Evolutionary conservation across 2,329 filamentous ascomycete genomes (phyloP), one percentile per base, ranked within the genome.

Genomic region (Epichloe uncinata): DNA sequence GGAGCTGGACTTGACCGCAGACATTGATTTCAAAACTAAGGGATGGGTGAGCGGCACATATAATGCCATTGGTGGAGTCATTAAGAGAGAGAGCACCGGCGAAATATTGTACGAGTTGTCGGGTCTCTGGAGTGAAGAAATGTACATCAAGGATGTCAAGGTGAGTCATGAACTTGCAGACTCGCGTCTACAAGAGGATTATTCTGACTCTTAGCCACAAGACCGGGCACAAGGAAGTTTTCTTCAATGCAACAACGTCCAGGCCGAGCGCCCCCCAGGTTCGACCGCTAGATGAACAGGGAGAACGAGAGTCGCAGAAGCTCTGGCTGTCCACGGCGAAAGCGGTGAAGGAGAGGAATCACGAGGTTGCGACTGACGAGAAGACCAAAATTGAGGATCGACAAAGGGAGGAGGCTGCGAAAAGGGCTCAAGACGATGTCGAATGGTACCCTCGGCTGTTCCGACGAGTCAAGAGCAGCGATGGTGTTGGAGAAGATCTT

Each of bases 11-110:
- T 74, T 98, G 16, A 78, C 82, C 26, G 91, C 89, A 53, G 91
- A 98, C 63, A 82, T 98, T 53, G 93, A 98, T 57, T 98, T 98
- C 77, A 97, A 97, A 72, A 94, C 88, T 48, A 97, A 97, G 69
- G 93, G 93, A 5, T 98, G 94, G 78, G 91, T 98, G 56, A 84
- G 88, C 48, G 93, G 93, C 7, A 93, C 87, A 1, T 98, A 98
- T 69, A 96, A 98, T 62, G 88, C 89, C 37, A 95, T 98, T 60
- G 89, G 88, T 8, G 93, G 93, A 8, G 82, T 75, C 40, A 95
- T 98, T 69, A 95, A 85, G 67, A 87, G 90, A 57, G 87, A 90
- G 56, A 82, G 83, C 62, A 90, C 87, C 0, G 89, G 87, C 35
- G 90, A 96, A 65, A 70, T 84, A 6, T 73, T 96, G n/a, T 97